Evolutionary conservation across 1,139 yeast genomes (phyloP).

Genomic region (Scheffersomyces segobiensis): DNA sequence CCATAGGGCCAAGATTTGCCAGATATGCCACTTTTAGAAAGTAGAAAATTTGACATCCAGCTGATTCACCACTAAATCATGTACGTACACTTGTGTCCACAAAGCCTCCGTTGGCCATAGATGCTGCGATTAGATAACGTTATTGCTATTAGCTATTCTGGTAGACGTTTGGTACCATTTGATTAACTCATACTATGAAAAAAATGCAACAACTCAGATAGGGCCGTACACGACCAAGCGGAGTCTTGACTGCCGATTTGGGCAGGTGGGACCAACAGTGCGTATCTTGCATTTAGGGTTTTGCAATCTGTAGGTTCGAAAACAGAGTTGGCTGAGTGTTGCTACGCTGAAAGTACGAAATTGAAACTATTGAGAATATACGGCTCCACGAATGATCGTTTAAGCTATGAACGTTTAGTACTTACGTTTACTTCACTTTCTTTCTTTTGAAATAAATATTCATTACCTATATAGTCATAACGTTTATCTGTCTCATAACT

Average conservation of each 20-base stretch:
- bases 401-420: no score
- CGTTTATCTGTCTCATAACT: not conserved
- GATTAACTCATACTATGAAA: not conserved
- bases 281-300: not conserved
- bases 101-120: not conserved
- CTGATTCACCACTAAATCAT: not conserved
- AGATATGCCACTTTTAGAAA: not conserved
- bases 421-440: no score
- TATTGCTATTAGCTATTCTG: not conserved
- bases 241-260: conserved; percentile 7
- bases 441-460: no score
- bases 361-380: no score
- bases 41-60: not conserved
- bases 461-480: not conserved
- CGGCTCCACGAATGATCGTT: no score
- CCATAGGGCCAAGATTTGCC: not conserved
- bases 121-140: not conserved
- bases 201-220: not conserved
- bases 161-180: not conserved
- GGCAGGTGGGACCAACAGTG: conserved; percentile 1
- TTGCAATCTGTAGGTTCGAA: not conserved
- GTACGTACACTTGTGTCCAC: not conserved
- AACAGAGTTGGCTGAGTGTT: no score
- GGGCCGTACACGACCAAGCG: conserved; percentile 1
- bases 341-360: no score